Percentiles rank a stretch among this genome's conserved stretches.
These are phyloP conservation scores for Leccinellum rugosiceps DNA, from an alignment of 768 basidiomycete species.

Conservation along the genomic window DNA sequence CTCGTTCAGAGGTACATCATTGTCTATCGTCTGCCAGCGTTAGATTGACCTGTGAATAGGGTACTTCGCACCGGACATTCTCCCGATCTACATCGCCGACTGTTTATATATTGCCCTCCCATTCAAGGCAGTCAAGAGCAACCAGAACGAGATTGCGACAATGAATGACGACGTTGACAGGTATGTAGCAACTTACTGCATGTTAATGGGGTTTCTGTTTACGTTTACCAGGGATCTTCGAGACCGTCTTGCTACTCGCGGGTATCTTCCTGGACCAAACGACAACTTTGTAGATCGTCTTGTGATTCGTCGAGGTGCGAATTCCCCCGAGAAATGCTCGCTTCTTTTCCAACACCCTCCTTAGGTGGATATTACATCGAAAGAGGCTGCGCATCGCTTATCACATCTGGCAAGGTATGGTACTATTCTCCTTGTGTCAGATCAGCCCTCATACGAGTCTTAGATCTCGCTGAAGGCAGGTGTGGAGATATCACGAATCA, in stretches of 20 bases:
- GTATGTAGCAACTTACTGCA: not conserved
- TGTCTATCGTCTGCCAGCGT: not conserved
- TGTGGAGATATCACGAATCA: not conserved
- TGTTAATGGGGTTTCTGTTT: too few relatives aligned
- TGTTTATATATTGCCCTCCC: slow-evolving; percentile 8
- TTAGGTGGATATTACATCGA: not conserved
- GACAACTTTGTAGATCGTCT: not conserved
- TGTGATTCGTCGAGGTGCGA: not conserved
- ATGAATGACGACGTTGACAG: not conserved
- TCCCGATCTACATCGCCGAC: slow-evolving; percentile 8
- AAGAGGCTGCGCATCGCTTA: not conserved
- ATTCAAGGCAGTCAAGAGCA: not conserved
- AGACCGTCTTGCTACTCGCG: not conserved
- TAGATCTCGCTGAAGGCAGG: not conserved
- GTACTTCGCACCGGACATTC: slow-evolving; percentile 7
- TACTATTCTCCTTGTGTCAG: not conserved
- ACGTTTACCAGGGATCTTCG: not conserved
- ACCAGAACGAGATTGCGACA: not conserved
- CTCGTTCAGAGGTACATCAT: not conserved
- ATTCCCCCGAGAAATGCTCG: not conserved
- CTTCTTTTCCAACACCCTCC: not conserved
- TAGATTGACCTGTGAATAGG: not conserved
- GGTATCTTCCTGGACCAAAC: not conserved
- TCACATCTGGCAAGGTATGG: not conserved
- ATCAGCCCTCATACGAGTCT: not conserved